Evolutionary conservation across 31 red algal species (phyloP).

Genomic region (Odonthalia washingtoniensis): DNA sequence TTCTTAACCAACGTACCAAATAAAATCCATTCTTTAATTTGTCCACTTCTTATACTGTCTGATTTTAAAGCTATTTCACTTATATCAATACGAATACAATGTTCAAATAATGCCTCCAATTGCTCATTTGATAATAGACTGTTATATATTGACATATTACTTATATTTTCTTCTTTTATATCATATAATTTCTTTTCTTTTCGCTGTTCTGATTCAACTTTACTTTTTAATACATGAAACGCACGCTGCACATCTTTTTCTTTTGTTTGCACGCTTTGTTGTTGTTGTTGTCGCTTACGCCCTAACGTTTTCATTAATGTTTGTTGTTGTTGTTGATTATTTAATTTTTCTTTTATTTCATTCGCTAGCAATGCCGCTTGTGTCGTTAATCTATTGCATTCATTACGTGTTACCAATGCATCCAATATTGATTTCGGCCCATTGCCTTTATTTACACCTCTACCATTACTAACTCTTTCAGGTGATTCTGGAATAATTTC

Average conservation of each 20-base stretch:
- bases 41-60: slow-evolving; percentile 11
- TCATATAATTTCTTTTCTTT: not conserved
- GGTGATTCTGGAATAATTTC: too few relatives aligned
- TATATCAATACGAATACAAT: slow-evolving; percentile 44
- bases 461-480: not conserved
- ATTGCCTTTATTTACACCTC: not conserved
- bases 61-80: slow-evolving; percentile 19
- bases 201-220: not conserved
- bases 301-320: not conserved
- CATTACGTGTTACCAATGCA: not conserved
- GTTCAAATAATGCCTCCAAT: slow-evolving; percentile 50
- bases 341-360: not conserved
- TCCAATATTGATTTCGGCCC: not conserved
- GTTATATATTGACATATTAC: not conserved
- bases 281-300: not conserved
- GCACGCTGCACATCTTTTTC: not conserved
- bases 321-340: not conserved
- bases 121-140: not conserved
- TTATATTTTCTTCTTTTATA: not conserved
- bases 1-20: slow-evolving; percentile 47
- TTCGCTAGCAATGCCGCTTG: not conserved
- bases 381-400: not conserved
- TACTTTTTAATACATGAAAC: not conserved
- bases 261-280: not conserved
- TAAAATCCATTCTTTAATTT: slow-evolving; percentile 24